phyloP scores from a whole-genome alignment of 495 filamentous ascomycete genomes.

The Jackrogersella multiformis region DNA sequence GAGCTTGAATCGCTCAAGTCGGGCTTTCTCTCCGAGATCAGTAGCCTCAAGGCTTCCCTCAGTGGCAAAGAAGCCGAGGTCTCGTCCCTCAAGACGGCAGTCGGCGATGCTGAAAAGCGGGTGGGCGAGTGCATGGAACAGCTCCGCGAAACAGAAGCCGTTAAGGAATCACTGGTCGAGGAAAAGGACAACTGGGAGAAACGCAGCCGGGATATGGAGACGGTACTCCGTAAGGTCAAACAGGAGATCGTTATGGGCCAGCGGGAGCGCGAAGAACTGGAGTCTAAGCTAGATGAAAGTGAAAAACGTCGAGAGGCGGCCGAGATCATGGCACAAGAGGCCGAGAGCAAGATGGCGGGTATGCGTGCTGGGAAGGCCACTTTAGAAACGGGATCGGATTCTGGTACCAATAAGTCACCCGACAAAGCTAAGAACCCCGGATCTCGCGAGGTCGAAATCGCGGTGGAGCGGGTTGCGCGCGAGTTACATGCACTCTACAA shows the following conservation, averaged over 20 bases:
- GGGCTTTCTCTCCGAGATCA: constrained; percentile 86
- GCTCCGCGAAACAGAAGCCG: constrained; percentile 74
- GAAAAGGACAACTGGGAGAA: constrained; percentile 86
- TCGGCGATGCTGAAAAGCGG: constrained; percentile 88
- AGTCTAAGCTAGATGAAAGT: constrained; percentile 73
- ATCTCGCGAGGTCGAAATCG: constrained; percentile 74
- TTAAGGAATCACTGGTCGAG: constrained; percentile 73
- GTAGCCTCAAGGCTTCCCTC: constrained; percentile 85
- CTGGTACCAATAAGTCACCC: constrained; percentile 37
- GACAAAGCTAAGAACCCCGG: constrained; percentile 41
- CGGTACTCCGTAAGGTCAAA: constrained; percentile 76
- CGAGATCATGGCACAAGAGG: constrained; percentile 71
- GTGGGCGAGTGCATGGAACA: constrained; percentile 85
- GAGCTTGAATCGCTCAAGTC: constrained; percentile 94
- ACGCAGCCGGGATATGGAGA: constrained; percentile 84
- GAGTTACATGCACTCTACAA: constrained; percentile 96
- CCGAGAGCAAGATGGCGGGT: constrained; percentile 76
- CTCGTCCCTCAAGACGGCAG: constrained; percentile 80
- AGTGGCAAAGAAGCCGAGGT: constrained; percentile 93
- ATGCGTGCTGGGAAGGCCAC: constrained; percentile 64
- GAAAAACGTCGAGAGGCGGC: constrained; percentile 74
- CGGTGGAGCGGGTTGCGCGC: constrained; percentile 88
- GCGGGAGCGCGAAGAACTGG: constrained; percentile 76
- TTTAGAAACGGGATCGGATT: constrained; percentile 46
- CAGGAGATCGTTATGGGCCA: constrained; percentile 82